phyloP scores from a whole-genome alignment of 805 yeast species.

The Saturnispora quitensis region DNA sequence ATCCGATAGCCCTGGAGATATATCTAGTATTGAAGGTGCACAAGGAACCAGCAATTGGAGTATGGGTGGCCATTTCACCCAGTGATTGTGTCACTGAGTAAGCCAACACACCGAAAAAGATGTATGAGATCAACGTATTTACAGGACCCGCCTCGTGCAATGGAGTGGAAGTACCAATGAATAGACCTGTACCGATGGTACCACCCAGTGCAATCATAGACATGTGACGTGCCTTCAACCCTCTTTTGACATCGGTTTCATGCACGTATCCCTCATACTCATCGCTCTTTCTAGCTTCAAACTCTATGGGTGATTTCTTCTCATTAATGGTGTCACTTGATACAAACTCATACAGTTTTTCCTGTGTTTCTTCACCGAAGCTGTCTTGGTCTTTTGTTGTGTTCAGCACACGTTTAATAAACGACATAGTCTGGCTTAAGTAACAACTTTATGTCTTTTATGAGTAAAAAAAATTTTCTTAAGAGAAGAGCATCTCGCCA shows the following conservation, averaged over 20 bases:
- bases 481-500: background rate
- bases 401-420: background rate
- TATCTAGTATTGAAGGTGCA: constrained; percentile 64
- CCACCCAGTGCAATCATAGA: constrained; percentile 73
- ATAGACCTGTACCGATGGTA: constrained; percentile 70
- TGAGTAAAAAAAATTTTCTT: background rate
- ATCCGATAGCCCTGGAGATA: constrained; percentile 62
- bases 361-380: background rate
- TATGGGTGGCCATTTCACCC: constrained; percentile 73
- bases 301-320: background rate
- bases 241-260: constrained; percentile 31
- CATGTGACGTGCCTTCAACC: constrained; percentile 54
- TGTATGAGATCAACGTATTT: constrained; percentile 49
- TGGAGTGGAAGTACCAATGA: constrained; percentile 52
- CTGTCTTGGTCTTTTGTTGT: background rate
- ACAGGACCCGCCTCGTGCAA: constrained; percentile 58
- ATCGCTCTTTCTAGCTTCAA: background rate
- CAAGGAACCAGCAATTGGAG: constrained; percentile 60
- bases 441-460: background rate
- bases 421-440: background rate
- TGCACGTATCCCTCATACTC: constrained; percentile 8
- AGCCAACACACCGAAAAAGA: constrained; percentile 56
- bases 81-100: constrained; percentile 58
- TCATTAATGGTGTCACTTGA: background rate
- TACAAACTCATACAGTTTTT: background rate